These are phyloP conservation scores for Gossypium schwendimanii DNA, from an alignment of 441 rosid species.

Conservation along the genomic window DNA sequence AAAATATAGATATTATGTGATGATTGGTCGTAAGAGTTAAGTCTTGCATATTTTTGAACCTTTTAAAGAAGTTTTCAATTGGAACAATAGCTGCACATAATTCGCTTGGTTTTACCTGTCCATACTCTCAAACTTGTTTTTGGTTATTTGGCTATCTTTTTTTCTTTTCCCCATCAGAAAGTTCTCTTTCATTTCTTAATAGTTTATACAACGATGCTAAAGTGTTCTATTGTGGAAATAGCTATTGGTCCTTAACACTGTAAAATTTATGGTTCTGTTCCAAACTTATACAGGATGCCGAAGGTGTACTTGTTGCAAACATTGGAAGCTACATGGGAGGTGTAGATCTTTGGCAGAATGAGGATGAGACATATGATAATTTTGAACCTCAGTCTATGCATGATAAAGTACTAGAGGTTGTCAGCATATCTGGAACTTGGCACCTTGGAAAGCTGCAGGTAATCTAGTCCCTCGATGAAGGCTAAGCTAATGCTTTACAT, in stretches of 20 bases:
- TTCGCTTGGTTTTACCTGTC: not conserved
- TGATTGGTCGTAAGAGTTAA: not conserved
- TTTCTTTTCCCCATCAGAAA: not conserved
- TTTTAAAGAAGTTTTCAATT: not conserved
- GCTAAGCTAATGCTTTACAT: not conserved
- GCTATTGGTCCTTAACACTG: not conserved
- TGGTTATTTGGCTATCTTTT: not conserved
- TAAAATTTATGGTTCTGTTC: conserved; percentile 13
- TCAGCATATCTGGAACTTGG: conserved; percentile 97
- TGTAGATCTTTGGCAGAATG: conserved; percentile 94
- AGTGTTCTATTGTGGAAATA: not conserved
- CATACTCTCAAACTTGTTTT: not conserved
- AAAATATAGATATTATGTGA: not conserved
- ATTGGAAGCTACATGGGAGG: conserved; percentile 99
- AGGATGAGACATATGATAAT: conserved; percentile 79
- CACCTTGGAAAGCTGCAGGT: conserved; percentile 99
- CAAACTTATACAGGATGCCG: conserved; percentile 63
- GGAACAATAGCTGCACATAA: not conserved
- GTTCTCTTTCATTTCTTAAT: not conserved
- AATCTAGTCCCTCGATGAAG: conserved; percentile 8
- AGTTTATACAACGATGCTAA: not conserved
- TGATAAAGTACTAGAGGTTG: conserved; percentile 86
- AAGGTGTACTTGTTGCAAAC: conserved; percentile 92
- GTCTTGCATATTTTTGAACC: not conserved
- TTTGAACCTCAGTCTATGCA: conserved; percentile 97